These are phyloP conservation scores for Penicillium sp. DNA, from an alignment of 2,329 filamentous ascomycete genomes.

Conservation along the genomic window DNA sequence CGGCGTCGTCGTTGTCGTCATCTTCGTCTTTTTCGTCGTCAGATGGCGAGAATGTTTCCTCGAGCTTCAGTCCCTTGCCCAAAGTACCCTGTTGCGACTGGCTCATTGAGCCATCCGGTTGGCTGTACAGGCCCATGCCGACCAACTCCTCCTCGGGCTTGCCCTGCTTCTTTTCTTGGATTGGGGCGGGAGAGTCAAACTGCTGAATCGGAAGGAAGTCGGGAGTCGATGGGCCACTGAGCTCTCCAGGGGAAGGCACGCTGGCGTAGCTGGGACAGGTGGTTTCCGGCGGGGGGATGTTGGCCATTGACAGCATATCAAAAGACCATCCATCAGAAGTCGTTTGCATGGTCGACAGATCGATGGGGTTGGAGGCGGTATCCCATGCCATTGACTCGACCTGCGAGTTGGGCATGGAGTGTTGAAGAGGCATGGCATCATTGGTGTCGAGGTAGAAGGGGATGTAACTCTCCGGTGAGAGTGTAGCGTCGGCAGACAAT, in stretches of 20 bases:
- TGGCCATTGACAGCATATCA: conserved; percentile 36
- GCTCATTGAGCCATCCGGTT: conserved; percentile 60
- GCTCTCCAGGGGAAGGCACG: conserved; percentile 35
- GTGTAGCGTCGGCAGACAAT: conserved; percentile 19
- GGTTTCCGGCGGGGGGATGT: conserved; percentile 31
- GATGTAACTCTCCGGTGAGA: conserved; percentile 23
- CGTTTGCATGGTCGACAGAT: conserved; percentile 24
- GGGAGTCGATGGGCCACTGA: conserved; percentile 39
- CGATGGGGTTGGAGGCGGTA: conserved; percentile 10
- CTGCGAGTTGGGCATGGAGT: conserved; percentile 27
- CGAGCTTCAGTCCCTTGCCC: conserved; percentile 75
- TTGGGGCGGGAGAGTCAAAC: conserved; percentile 18
- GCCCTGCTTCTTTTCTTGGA: conserved; percentile 47
- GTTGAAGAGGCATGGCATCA: conserved; percentile 21
- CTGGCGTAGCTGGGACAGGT: conserved; percentile 35
- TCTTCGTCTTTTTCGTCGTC: conserved; percentile 61
- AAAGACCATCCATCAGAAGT: conserved; percentile 32
- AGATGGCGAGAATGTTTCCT: conserved; percentile 72
- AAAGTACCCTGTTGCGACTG: conserved; percentile 57
- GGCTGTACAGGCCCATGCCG: conserved; percentile 75
- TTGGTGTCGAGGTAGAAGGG: conserved; percentile 21
- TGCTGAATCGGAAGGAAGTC: conserved; percentile 40
- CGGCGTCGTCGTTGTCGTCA: conserved; percentile 46
- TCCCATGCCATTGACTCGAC: conserved; percentile 31
- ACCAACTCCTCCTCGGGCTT: conserved; percentile 51